Evolutionary conservation across 179 eudicot genomes (phyloP).

Genomic region (Corrigiola litoralis): DNA sequence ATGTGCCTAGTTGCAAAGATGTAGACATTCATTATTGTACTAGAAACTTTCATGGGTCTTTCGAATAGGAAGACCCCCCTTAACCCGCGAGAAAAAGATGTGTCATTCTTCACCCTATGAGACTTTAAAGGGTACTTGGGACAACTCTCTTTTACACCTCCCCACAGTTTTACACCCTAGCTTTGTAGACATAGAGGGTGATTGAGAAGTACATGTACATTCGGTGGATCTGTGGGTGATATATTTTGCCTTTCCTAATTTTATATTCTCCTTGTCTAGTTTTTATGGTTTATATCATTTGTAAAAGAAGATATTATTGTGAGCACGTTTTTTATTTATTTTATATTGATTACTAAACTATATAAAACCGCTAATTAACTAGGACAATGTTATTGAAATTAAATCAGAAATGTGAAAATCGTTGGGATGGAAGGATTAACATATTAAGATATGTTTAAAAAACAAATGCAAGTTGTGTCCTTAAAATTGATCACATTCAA

Average conservation of each 20-base stretch:
- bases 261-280: too few species aligned
- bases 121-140: background rate
- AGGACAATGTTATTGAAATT: too few species aligned
- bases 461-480: constrained; percentile 12
- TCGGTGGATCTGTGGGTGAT: too few species aligned
- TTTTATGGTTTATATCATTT: too few species aligned
- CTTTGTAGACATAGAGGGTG: too few species aligned
- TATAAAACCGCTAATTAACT: too few species aligned
- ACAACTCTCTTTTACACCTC: background rate
- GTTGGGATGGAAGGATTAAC: constrained; percentile 8
- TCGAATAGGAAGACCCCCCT: constrained; percentile 12
- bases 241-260: too few species aligned
- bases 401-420: too few species aligned
- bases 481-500: constrained; percentile 9
- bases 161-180: background rate
- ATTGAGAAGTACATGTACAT: too few species aligned
- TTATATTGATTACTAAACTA: too few species aligned
- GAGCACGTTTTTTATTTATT: too few species aligned
- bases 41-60: constrained; percentile 22
- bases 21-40: constrained; percentile 28
- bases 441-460: background rate
- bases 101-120: constrained; percentile 14
- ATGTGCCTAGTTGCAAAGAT: constrained; percentile 18
- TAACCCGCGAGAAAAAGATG: constrained; percentile 18
- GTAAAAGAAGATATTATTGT: too few species aligned